Evolutionary conservation across 2,329 filamentous ascomycete species (phyloP), one percentile per base, ranked within the genome.

Genomic region (Gliomastix tumulicola): DNA sequence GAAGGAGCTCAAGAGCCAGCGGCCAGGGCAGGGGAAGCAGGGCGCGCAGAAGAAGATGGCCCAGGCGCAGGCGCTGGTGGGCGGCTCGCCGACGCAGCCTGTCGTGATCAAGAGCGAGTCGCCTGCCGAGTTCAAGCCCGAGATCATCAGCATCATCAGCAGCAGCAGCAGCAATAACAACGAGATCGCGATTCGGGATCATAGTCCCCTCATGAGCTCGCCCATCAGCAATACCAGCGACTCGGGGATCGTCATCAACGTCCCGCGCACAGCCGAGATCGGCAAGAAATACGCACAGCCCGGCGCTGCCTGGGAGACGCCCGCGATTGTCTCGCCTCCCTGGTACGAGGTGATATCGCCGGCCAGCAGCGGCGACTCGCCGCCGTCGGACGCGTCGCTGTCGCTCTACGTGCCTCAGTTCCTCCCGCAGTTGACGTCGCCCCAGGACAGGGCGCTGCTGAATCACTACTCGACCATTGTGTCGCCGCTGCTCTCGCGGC

Each of bases 391-490:
- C 18, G 30, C 38, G 15, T 47, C 50, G 3, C 43, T 57, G 23
- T 53, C 49, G 3, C 34, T 55, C 13, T 56, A 56, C 32, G 41
- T 55, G 3, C 53, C 51, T 11, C 51, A 50, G 20, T 21, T 56
- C 15, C 40, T 56, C 10, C 56, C 56, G 11, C 52, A 57, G 35
- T 37, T 59, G 15, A 41, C 38, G 9, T 46, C 48, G 7, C 42
- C 51, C 3, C 43, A 54, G 30, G 56, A 59, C 37, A 53, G 48
- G 35, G 54, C 53, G 15, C 42, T 59, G 3, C 46, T 59, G 30
- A 59, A 59, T 37, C 56, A 59, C 38, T 59, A 57, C 32, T 49
- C 50, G 1, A 54, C 49, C 17, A 56, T 59, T 10, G 56, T 59
- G 12, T 53, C 55, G 0, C 48, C 52, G 3, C 48, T 59, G 6